Conservation (phyloP, 371 early-diverging fungal species). For the Phascolomyces articulosus region DNA sequence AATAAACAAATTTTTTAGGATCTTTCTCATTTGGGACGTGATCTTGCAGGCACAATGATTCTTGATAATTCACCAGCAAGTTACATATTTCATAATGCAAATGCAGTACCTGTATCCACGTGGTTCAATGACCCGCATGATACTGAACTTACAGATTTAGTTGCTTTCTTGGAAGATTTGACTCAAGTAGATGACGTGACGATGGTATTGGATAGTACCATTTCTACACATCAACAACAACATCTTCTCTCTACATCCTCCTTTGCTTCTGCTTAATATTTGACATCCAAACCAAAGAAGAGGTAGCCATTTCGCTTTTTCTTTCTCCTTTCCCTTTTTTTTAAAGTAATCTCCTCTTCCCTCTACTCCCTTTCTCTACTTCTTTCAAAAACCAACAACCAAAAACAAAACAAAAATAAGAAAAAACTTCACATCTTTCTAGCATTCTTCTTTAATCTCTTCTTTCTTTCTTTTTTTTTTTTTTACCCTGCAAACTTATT, state of each 20-base stretch:
- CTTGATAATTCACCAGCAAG: constrained; percentile 93
- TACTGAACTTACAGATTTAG: constrained; percentile 90
- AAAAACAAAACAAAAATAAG: no score
- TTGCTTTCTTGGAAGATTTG: constrained; percentile 92
- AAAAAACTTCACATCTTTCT: neutral
- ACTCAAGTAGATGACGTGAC: constrained; percentile 88
- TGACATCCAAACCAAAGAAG: no score
- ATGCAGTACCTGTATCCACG: constrained; percentile 93
- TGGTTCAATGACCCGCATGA: constrained; percentile 98
- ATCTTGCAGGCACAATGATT: constrained; percentile 77
- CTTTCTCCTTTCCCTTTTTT: no score
- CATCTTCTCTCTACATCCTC: no score
- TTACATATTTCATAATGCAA: constrained; percentile 92
- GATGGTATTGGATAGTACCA: constrained; percentile 66
- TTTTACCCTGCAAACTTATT: neutral
- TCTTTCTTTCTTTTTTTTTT: neutral
- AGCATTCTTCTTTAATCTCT: neutral
- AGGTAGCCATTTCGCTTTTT: no score
- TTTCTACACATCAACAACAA: neutral
- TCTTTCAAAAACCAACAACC: neutral
- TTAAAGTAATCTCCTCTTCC: neutral
- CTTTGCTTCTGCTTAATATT: no score
- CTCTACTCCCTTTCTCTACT: neutral
- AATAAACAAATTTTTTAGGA: no score
- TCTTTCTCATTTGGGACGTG: constrained; percentile 81